phyloP scores from a whole-genome alignment of 768 basidiomycete genomes.

The Pisolithus microcarpus region DNA sequence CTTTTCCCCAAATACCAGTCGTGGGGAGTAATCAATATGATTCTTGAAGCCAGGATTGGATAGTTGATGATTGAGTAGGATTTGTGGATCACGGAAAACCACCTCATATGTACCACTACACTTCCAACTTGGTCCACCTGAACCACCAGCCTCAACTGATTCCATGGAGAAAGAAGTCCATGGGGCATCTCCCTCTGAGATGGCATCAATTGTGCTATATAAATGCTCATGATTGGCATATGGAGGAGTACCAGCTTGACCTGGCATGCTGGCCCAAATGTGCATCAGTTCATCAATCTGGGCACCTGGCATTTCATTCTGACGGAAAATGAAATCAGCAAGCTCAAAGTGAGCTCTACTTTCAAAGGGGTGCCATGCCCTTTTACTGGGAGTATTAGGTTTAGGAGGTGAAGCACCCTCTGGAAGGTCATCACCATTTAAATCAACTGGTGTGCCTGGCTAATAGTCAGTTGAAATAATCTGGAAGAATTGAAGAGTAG shows the following conservation, averaged over 20 bases:
- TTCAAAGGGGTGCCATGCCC: conserved; percentile 3
- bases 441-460: background rate
- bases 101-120: no score
- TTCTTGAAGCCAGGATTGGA: background rate
- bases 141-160: no score
- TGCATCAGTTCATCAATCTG: conserved; percentile 5
- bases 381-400: background rate
- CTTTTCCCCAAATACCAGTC: background rate
- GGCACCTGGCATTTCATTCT: conserved; percentile 3
- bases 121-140: no score
- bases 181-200: conserved; percentile 2
- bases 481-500: background rate
- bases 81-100: no score
- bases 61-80: background rate
- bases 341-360: conserved; percentile 1
- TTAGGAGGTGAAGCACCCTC: background rate
- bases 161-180: background rate
- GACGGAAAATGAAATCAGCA: conserved; percentile 4
- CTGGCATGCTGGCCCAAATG: background rate
- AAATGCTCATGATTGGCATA: conserved; percentile 17
- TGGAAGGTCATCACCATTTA: conserved; percentile 1
- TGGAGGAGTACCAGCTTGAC: conserved; percentile 13
- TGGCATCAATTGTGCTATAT: conserved; percentile 19
- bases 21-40: background rate
- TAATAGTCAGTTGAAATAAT: background rate